These are phyloP conservation scores for Lupinus albus DNA, from an alignment of 306 rosid species.

Conservation along the genomic window DNA sequence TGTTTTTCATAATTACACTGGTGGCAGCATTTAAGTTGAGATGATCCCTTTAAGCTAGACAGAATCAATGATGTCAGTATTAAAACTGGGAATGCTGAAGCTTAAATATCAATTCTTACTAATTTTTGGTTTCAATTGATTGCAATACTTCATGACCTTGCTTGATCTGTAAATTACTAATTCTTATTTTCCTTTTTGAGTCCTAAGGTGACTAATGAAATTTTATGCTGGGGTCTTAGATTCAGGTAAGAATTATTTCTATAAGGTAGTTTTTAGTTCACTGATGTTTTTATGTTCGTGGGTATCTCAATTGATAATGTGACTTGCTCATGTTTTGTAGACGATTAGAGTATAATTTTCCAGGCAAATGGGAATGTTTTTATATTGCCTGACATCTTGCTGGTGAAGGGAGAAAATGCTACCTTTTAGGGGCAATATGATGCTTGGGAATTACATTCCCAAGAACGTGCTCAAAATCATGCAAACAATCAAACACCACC, in stretches of 20 bases:
- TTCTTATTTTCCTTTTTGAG: background rate
- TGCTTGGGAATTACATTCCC: no score
- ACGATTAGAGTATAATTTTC: no score
- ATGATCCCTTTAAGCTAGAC: conserved; percentile 14
- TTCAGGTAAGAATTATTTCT: background rate
- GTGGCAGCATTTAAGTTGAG: background rate
- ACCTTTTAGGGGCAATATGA: no score
- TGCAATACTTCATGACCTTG: background rate
- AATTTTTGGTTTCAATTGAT: background rate
- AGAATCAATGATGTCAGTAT: background rate
- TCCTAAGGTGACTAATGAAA: background rate
- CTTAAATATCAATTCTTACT: conserved; percentile 1
- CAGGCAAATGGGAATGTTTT: no score
- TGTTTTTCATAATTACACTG: conserved; percentile 14
- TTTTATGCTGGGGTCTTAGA: background rate
- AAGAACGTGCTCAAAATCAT: no score
- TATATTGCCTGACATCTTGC: no score
- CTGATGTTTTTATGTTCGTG: no score
- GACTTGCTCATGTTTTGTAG: no score
- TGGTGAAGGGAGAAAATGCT: no score
- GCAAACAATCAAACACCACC: no score
- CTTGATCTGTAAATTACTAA: background rate
- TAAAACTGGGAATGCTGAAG: background rate
- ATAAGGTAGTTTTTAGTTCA: no score
- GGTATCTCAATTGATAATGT: no score